phyloP scores from a whole-genome alignment of 176 grass and related monocot genomes.

The Aegilops bicornis region DNA sequence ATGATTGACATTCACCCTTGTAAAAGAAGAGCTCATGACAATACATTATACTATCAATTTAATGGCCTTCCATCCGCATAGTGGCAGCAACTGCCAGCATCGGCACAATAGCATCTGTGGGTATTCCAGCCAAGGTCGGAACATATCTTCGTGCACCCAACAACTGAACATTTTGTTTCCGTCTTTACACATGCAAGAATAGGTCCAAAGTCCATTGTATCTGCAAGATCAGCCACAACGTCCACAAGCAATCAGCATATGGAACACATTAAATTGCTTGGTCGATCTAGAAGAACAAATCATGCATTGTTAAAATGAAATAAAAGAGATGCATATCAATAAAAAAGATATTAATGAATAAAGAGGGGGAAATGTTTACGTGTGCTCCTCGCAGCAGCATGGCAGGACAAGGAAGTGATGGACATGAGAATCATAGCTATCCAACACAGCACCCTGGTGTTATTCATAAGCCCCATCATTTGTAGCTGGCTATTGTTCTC shows the following conservation, averaged over 20 bases:
- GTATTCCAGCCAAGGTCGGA: not conserved
- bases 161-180: not conserved
- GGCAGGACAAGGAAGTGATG: not conserved
- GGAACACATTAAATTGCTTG: not conserved
- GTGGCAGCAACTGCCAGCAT: not conserved
- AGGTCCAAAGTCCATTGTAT: not conserved
- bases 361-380: not conserved
- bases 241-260: not conserved
- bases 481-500: not conserved
- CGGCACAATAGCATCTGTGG: not conserved
- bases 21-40: not conserved
- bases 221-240: not conserved
- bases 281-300: not conserved
- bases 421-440: not conserved
- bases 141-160: not conserved
- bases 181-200: not conserved
- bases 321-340: not conserved
- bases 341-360: not conserved
- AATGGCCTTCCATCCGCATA: not conserved
- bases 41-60: not conserved
- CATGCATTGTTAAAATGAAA: not conserved
- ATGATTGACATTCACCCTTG: not conserved
- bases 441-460: not conserved
- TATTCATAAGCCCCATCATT: not conserved
- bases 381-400: not conserved